Percentiles rank a stretch among this genome's conserved stretches.
These are phyloP conservation scores for Nyctanthes arbortristis DNA, from an alignment of 257 asterid species.

Conservation along the genomic window DNA sequence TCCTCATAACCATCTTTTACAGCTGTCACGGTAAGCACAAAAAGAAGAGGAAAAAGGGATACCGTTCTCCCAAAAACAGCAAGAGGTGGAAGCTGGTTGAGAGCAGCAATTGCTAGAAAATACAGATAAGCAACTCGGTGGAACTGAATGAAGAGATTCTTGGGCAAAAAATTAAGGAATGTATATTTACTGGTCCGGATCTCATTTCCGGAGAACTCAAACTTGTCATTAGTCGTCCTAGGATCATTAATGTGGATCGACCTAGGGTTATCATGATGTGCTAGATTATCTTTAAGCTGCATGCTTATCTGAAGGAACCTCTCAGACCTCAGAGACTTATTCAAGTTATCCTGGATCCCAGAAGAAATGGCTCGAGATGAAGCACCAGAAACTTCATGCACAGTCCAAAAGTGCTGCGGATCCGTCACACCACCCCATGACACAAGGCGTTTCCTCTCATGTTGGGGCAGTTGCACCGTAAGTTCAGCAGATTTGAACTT, in stretches of 20 bases:
- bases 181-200: constrained; percentile 96
- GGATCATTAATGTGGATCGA: constrained; percentile 82
- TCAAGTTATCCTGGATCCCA: constrained; percentile 40
- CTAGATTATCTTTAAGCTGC: constrained; percentile 68
- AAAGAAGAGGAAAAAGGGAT: constrained; percentile 95
- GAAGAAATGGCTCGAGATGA: constrained; percentile 36
- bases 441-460: constrained; percentile 62
- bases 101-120: constrained; percentile 88
- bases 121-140: constrained; percentile 96
- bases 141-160: constrained; percentile 91
- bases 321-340: constrained; percentile 48
- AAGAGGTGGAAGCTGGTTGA: constrained; percentile 98
- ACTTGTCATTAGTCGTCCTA: constrained; percentile 65
- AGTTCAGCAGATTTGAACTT: constrained; percentile 48
- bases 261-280: constrained; percentile 74
- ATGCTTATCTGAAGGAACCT: constrained; percentile 72
- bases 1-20: constrained; percentile 98
- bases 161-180: constrained; percentile 78
- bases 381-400: constrained; percentile 58
- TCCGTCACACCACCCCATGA: constrained; percentile 96
- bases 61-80: constrained; percentile 98
- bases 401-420: constrained; percentile 38
- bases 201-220: constrained; percentile 82
- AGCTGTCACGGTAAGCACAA: constrained; percentile 95
- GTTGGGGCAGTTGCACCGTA: constrained; percentile 44